Percentiles rank a stretch among this genome's conserved stretches.
phyloP scores from a whole-genome alignment of 2,329 filamentous ascomycete species.

The Thelonectria rubi region DNA sequence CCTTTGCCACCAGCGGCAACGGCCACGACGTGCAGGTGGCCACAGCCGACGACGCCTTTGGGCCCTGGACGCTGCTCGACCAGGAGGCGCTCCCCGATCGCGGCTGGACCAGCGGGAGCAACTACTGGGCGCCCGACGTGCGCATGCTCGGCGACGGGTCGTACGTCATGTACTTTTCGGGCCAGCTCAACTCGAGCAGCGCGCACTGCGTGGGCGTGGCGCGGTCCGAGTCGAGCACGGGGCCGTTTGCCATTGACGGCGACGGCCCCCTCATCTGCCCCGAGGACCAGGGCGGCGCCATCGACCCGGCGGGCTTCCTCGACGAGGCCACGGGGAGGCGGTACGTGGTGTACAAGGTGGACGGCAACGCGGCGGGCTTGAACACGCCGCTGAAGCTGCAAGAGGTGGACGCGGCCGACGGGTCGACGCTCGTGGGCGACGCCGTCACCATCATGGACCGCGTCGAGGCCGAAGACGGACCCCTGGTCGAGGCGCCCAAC shows the following conservation, averaged over 20 bases:
- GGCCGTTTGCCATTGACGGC: slow-evolving; percentile 60
- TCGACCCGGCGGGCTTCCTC: slow-evolving; percentile 68
- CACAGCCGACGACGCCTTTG: slow-evolving; percentile 56
- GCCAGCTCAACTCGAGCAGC: slow-evolving; percentile 49
- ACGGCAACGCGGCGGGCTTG: slow-evolving; percentile 64
- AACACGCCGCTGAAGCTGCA: slow-evolving; percentile 68
- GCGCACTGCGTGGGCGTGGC: slow-evolving; percentile 69
- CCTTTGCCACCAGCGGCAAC: slow-evolving; percentile 64
- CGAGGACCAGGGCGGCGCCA: slow-evolving; percentile 64
- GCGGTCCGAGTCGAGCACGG: slow-evolving; percentile 54
- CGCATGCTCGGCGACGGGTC: slow-evolving; percentile 56
- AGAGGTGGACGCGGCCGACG: slow-evolving; percentile 57
- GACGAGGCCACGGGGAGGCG: slow-evolving; percentile 61
- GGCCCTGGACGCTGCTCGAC: slow-evolving; percentile 57
- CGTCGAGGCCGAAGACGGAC: slow-evolving; percentile 53
- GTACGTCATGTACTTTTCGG: slow-evolving; percentile 70
- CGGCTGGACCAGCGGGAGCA: slow-evolving; percentile 61
- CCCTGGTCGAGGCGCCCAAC: slow-evolving; percentile 69
- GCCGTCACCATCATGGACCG: slow-evolving; percentile 59
- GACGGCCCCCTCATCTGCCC: slow-evolving; percentile 62
- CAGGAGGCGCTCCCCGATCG: slow-evolving; percentile 64
- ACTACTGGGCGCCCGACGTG: slow-evolving; percentile 72
- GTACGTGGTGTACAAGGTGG: slow-evolving; percentile 73
- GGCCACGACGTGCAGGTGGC: slow-evolving; percentile 64
- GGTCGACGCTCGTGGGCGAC: slow-evolving; percentile 61